Conservation (phyloP, 495 filamentous ascomycete species). For the Hyaloscypha hepaticicola region DNA sequence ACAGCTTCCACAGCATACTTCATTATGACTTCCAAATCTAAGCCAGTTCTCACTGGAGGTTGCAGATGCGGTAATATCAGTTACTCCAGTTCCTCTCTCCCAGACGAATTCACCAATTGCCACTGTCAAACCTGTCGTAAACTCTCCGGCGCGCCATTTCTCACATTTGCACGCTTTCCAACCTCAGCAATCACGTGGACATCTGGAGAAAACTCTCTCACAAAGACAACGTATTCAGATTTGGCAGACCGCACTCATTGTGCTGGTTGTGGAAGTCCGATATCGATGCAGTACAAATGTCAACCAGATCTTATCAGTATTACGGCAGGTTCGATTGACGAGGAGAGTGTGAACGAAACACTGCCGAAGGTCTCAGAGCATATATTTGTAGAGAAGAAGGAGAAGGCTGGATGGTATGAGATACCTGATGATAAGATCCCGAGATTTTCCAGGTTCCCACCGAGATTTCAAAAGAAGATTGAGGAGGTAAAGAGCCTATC, state of each 20-base stretch:
- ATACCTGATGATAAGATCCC: conserved; percentile 24
- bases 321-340: conserved; percentile 28
- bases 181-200: conserved; percentile 15
- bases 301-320: conserved; percentile 24
- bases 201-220: not conserved
- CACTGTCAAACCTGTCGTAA: conserved; percentile 30
- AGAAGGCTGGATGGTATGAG: conserved; percentile 24
- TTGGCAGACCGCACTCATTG: conserved; percentile 25
- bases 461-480: conserved; percentile 24
- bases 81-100: conserved; percentile 29
- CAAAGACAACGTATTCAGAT: conserved; percentile 18
- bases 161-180: conserved; percentile 27
- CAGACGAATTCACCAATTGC: conserved; percentile 27
- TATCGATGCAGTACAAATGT: conserved; percentile 30
- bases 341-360: conserved; percentile 27
- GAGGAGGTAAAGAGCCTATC: no score
- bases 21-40: conserved; percentile 8
- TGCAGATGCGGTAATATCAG: conserved; percentile 27
- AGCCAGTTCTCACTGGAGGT: conserved; percentile 20
- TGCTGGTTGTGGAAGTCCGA: conserved; percentile 26
- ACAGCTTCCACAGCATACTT: not conserved
- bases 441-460: conserved; percentile 22
- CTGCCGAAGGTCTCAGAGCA: conserved; percentile 18
- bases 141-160: conserved; percentile 28
- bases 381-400: conserved; percentile 29